These are phyloP conservation scores for Raddia distichophylla DNA, from an alignment of 176 grass and related monocot genomes.

Conservation along the genomic window DNA sequence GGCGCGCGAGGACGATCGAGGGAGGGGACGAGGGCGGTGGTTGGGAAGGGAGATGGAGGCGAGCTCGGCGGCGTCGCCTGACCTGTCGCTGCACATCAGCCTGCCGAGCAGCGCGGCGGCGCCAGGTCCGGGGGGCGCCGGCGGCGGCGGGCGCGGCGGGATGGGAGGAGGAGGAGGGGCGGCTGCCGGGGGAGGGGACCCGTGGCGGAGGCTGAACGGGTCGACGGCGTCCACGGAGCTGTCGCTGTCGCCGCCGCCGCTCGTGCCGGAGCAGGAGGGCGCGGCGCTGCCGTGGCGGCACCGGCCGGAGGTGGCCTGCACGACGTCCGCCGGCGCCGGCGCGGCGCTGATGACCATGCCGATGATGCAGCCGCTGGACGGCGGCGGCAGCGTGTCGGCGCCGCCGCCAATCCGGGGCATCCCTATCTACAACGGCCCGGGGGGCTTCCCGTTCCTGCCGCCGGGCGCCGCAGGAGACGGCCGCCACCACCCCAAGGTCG, in stretches of 20 bases:
- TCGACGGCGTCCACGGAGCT: slow-evolving; percentile 71
- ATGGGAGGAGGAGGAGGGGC: slow-evolving; percentile 8
- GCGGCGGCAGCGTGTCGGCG: slow-evolving; percentile 18
- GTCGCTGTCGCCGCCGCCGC: slow-evolving; percentile 69
- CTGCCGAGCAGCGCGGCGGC: slow-evolving; percentile 46
- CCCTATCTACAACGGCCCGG: slow-evolving; percentile 75
- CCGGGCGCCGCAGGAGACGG: slow-evolving; percentile 29
- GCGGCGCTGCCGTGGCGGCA: slow-evolving; percentile 52
- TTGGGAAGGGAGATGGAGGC: slow-evolving; percentile 60
- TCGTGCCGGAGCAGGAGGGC: slow-evolving; percentile 38
- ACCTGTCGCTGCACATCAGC: slow-evolving; percentile 97
- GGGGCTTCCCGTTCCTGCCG: slow-evolving; percentile 63
- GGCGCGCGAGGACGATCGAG: neutral
- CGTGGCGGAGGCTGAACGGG: slow-evolving; percentile 52
- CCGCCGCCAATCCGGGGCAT: slow-evolving; percentile 74
- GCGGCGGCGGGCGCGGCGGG: slow-evolving; percentile 4
- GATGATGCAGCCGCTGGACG: slow-evolving; percentile 48
- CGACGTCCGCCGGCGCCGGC: slow-evolving; percentile 27
- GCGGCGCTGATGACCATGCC: slow-evolving; percentile 40
- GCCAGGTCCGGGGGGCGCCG: slow-evolving; percentile 15
- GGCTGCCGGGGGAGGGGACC: slow-evolving; percentile 22
- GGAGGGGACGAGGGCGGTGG: neutral
- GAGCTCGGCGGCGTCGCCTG: slow-evolving; percentile 60
- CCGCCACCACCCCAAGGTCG: slow-evolving; percentile 44
- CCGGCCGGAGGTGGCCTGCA: slow-evolving; percentile 16